These are phyloP conservation scores for Clarireedia homoeocarpa DNA, from an alignment of 2,329 filamentous ascomycete species.

Conservation along the genomic window DNA sequence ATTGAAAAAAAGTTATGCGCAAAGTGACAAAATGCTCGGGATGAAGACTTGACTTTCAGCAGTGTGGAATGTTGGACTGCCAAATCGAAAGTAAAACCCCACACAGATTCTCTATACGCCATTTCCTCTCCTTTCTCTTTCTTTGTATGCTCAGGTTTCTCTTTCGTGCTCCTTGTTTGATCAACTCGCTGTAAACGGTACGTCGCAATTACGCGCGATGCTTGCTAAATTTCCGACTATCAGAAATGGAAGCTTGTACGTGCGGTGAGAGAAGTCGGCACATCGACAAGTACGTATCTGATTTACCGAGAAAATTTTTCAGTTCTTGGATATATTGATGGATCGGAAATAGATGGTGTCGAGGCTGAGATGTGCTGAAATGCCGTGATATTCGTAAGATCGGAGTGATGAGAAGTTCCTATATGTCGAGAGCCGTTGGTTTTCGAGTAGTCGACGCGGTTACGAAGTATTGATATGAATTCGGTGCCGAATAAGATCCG, in stretches of 20 bases:
- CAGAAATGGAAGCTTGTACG: slow-evolving; percentile 1
- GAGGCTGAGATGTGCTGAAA: too few relatives aligned
- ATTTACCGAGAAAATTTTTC: too few relatives aligned
- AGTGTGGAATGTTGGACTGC: background rate
- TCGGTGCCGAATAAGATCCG: too few relatives aligned
- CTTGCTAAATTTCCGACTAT: slow-evolving; percentile 4
- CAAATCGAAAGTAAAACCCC: background rate
- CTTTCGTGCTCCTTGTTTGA: background rate
- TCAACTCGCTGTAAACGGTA: background rate
- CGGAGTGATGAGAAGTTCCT: too few relatives aligned
- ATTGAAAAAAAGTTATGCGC: background rate
- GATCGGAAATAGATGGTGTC: background rate
- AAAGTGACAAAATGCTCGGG: background rate
- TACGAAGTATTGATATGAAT: too few relatives aligned
- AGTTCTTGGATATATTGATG: background rate
- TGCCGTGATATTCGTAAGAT: too few relatives aligned
- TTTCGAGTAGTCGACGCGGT: too few relatives aligned
- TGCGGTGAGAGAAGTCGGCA: background rate
- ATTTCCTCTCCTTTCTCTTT: background rate
- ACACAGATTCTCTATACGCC: background rate
- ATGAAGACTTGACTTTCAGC: background rate
- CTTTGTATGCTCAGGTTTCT: background rate
- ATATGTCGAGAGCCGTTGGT: too few relatives aligned
- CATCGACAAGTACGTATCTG: background rate
- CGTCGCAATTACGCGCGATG: background rate